Evolutionary conservation across 352 stramenopile genomes (phyloP), one percentile per base, ranked within the genome.

Genomic region (Thalassiosira delicatula): DNA sequence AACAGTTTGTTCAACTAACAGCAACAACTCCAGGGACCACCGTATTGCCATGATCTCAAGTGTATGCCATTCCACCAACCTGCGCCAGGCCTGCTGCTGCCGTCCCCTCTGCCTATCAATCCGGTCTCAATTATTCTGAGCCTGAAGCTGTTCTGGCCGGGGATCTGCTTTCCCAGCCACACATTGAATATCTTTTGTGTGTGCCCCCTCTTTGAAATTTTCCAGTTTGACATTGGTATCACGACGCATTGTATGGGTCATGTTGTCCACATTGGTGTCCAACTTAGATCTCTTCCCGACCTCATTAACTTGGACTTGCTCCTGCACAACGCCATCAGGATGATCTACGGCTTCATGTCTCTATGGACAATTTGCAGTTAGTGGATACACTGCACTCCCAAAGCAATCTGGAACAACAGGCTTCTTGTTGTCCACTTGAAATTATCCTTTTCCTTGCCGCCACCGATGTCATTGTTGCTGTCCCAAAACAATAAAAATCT

Each of bases 101-200:
- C n/a, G n/a, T n/a, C n/a, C n/a, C 67, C 79, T 17, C 72, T 79
- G 46, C 76, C 71, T 40, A 88, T 76, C 12, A 86, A 92, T 40
- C 83, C 81, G 60, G 79, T 90, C 29, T 69, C 86, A 51, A 91
- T 54, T n/a, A 84, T 85, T 37, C 88, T 92, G 25, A 89, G 83
- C 60, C 92, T 90, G 76, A 94, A 93, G 71, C 92, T 94, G 60
- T 87, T 93, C 72, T 93, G 90, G 27, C 90, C 88, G 27, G 83
- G 70, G 5, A 97, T 75, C 60, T 95, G 93, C 76, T 96, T 97
- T 23, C 93, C 93, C 5, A 97, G 79, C 2, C 94, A 93, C 94
- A 97, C 96, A 70, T 97, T 93, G 49, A 83, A 94, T 70, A 97
- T 96, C 67, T 97, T 97, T 21, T 92, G 89, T 17, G 95, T 79